phyloP scores from a whole-genome alignment of 148 eudicot genomes.

The Amaranthus hypochondriacus region DNA sequence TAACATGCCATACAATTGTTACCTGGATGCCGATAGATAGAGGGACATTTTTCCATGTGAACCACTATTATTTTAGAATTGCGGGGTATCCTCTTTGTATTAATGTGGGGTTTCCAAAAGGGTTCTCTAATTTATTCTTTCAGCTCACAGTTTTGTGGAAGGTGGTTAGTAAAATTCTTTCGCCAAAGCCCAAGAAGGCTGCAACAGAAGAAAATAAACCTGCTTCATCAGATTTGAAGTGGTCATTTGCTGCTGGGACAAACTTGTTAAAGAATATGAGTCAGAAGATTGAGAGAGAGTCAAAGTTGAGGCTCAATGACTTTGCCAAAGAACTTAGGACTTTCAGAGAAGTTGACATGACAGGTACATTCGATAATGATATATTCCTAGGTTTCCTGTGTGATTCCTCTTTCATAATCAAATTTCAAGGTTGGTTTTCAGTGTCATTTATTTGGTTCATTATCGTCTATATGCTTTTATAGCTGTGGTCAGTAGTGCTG shows the following conservation, averaged over 20 bases:
- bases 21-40: neutral
- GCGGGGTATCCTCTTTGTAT: slow-evolving; percentile 5
- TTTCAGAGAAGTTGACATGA: slow-evolving; percentile 67
- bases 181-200: slow-evolving; percentile 50
- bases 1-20: neutral
- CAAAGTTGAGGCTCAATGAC: slow-evolving; percentile 67
- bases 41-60: neutral
- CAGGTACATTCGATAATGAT: slow-evolving; percentile 45
- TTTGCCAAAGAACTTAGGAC: slow-evolving; percentile 82
- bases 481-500: neutral
- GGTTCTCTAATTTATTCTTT: slow-evolving; percentile 55
- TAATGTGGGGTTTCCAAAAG: slow-evolving; percentile 16
- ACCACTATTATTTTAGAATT: neutral
- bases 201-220: slow-evolving; percentile 45
- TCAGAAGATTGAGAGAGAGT: slow-evolving; percentile 66
- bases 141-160: slow-evolving; percentile 98
- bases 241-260: slow-evolving; percentile 82
- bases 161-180: slow-evolving; percentile 60
- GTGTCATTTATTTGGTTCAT: neutral
- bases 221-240: slow-evolving; percentile 50
- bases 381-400: neutral
- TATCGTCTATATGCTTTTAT: neutral
- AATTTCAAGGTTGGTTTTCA: neutral
- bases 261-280: slow-evolving; percentile 49
- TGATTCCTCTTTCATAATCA: neutral